Evolutionary conservation across 108 stramenopile species (phyloP), one percentile per base, ranked within the genome.

Genomic region (Discostella pseudostelligera): DNA sequence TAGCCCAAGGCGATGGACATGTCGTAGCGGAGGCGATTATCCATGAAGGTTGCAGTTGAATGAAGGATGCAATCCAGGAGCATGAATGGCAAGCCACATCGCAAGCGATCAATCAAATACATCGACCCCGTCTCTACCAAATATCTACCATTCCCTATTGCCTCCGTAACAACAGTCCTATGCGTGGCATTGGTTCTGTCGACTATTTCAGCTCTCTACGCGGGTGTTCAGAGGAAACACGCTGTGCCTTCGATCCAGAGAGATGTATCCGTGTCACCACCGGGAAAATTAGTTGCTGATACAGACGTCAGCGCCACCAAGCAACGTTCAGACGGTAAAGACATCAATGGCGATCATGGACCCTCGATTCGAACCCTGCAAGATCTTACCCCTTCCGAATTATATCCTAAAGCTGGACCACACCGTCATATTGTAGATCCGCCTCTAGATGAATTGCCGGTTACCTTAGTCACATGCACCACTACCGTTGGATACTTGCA

Each of bases 401-500:
- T 62, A 12, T 61, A 76, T 32, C 74, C 74, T 6, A 40, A 62
- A 44, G 74, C 74, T 0, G 56, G 45, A 44, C 56, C 55, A 9
- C n/a, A 36, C 13, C 60, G 74, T 22, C 42, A 76, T 48, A 76
- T 76, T 10, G 74, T 76, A 28, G 21, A 50, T 14, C 74, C 74
- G 20, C 74, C 74, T 17, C 43, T 19, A 44, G 74, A 74, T 32
- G 26, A 26, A 22, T 40, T 39, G 13, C 62, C 67, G 3, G 57
- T 76, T 46, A 49, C 66, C 4, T 44, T 78, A 11, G 73, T 79
- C 8, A 57, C 59, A 37, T 79, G 78, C 60, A 43, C 37, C 43
- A 79, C 74, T 6, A 79, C 78, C 26, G 58, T 21, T 32, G 84
- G 84, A n/a, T 54, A 21, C 36, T 19, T 81, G 14, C 63, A 65